phyloP scores from a whole-genome alignment of 2,329 filamentous ascomycete species.

The Thielaviopsis populi region DNA sequence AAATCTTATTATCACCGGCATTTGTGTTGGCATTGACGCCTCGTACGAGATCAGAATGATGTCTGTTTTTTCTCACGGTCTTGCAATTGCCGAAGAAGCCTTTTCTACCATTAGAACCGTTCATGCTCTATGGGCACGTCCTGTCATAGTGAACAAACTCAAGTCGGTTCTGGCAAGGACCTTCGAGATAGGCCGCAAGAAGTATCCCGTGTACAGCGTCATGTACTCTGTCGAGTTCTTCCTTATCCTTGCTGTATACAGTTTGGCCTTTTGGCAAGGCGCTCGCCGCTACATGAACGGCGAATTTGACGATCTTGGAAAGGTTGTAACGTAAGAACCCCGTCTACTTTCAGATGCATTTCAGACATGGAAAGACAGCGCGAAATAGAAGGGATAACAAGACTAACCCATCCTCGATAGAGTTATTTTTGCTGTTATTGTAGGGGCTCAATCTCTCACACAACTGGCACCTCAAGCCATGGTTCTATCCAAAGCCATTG shows the following conservation, averaged over 20 bases:
- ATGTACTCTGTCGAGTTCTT: slow-evolving; percentile 34
- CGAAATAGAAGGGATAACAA: neutral
- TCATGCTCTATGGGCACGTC: slow-evolving; percentile 36
- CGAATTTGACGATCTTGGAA: slow-evolving; percentile 31
- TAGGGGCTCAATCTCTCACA: slow-evolving; percentile 32
- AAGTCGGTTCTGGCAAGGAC: slow-evolving; percentile 29
- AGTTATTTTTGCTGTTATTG: slow-evolving; percentile 33
- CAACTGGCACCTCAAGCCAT: slow-evolving; percentile 34
- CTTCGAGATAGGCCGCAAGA: slow-evolving; percentile 27
- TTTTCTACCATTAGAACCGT: slow-evolving; percentile 35
- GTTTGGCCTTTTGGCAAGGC: slow-evolving; percentile 38
- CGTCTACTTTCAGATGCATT: neutral
- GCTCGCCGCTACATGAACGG: slow-evolving; percentile 31
- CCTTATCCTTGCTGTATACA: slow-evolving; percentile 33
- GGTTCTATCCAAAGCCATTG: slow-evolving; percentile 32
- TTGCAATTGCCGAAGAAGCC: slow-evolving; percentile 34
- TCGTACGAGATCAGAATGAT: slow-evolving; percentile 31
- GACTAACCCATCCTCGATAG: slow-evolving; percentile 19
- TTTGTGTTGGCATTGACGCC: slow-evolving; percentile 28
- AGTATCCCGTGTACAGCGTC: slow-evolving; percentile 29
- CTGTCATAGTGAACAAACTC: slow-evolving; percentile 30
- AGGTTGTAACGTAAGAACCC: slow-evolving; percentile 30
- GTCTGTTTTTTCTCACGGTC: slow-evolving; percentile 29
- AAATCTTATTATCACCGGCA: slow-evolving; percentile 28
- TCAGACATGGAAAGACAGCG: neutral